Base-by-base conservation (phyloP, 2,329 filamentous ascomycete species). In the Monosporascus sp. region DNA sequence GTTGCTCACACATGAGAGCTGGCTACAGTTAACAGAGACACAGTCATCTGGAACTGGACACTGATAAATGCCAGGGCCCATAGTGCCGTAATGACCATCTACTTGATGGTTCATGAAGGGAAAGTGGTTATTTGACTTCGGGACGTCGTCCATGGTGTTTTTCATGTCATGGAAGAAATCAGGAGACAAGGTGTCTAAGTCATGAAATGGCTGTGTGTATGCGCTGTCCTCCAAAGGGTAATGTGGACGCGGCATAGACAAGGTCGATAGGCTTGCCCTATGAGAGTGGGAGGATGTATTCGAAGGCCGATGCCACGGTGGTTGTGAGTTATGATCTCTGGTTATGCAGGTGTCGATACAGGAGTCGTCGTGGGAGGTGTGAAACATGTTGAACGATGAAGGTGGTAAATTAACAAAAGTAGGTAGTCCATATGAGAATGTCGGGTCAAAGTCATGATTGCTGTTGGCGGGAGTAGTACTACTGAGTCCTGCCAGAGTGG, bases 1-100 rank as follows among this genome's bases (percentile, higher is more conserved):
- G 17, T 58, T 52, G 37, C 54, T 59, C 11, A 59, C 60, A 48
- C 60, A 65, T 22, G 63, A 65, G 37, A 57, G 52, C 49, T 60
- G 57, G 37, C 63, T 62, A 35, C 59, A 63, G 40, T 58, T 60
- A 17, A 61, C 52, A 1, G 63, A 65, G 9, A 51, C 58, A 35
- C 56, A 55, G 37, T 65, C 60, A 31, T 67, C 59, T 43, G 54
- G 52, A 19, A 55, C 52, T 2, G 50, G 44, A 26, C 38, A 37
- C 41, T 58, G 53, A 17, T 54, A 37, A 19, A 48, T n/a, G 6
- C 57, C 55, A 14, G 63, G 43, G 43, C 63, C 59, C 11, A 57
- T 51, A 31, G 56, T n/a, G 16, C 53, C 51, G 49, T 63, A 63
- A 20, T 60, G 50, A 37, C 50, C 54, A 6, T 50, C 56, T 16